Evolutionary conservation across 192 early-diverging fungal species (phyloP).

Genomic region (Allomyces javanicus): DNA sequence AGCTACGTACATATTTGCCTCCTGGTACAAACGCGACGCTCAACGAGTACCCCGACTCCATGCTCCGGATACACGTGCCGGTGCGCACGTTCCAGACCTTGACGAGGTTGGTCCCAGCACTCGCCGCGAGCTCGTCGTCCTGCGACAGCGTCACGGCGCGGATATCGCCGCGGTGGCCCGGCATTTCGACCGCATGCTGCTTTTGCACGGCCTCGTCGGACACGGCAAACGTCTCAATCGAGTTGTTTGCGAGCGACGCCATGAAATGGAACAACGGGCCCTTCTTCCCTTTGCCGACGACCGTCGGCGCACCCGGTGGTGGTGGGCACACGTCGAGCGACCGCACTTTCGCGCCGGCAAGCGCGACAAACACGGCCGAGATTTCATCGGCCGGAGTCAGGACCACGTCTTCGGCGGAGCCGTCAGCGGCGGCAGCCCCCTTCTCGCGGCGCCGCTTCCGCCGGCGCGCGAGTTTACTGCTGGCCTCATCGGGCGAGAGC

Average conservation of each 20-base stretch:
- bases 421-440: slow-evolving; percentile 19
- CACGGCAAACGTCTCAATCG: slow-evolving; percentile 49
- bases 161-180: slow-evolving; percentile 79
- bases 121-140: slow-evolving; percentile 69
- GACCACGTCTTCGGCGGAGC: slow-evolving; percentile 19
- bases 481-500: slow-evolving; percentile 55
- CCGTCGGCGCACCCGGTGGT: slow-evolving; percentile 7
- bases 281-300: background rate
- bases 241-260: slow-evolving; percentile 62
- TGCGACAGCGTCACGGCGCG: slow-evolving; percentile 72
- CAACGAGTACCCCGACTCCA: slow-evolving; percentile 80
- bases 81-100: slow-evolving; percentile 84
- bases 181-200: slow-evolving; percentile 50
- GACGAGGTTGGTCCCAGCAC: slow-evolving; percentile 49
- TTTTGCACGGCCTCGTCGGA: slow-evolving; percentile 45
- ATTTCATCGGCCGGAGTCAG: slow-evolving; percentile 62
- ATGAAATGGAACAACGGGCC: slow-evolving; percentile 26
- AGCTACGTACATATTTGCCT: slow-evolving; percentile 42
- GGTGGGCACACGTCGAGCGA: slow-evolving; percentile 48
- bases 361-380: slow-evolving; percentile 44
- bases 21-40: slow-evolving; percentile 86
- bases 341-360: slow-evolving; percentile 55
- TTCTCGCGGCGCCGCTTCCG: slow-evolving; percentile 62
- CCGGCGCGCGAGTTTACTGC: slow-evolving; percentile 60
- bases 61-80: slow-evolving; percentile 61